Evolutionary conservation across 1,284 basidiomycete species (phyloP), one percentile per base, ranked within the genome.

Genomic region (Hemileia vastatrix): DNA sequence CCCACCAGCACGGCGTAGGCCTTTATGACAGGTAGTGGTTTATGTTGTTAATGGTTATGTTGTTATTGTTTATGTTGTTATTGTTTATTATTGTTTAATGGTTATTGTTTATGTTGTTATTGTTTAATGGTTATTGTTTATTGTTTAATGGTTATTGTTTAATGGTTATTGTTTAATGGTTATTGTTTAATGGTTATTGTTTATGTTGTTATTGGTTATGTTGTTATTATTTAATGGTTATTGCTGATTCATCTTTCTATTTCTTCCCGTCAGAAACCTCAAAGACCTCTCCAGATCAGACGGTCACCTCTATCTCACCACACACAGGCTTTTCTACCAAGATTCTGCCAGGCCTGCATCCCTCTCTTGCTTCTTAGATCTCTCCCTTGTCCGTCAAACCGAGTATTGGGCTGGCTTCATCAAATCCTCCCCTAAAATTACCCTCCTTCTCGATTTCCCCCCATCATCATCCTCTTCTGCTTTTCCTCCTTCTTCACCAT

Each of bases 371-470:
- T 83, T 86, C 59, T 69, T 79, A 31, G 68, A 73, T 67, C 81
- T 96, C 6, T 78, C 81, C 0, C 78, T 79, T 64, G 80, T 97
- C 57, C 78, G 79, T 1, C 86, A 87, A 70, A 94, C 90, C 2
- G 90, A 96, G 68, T 83, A 88, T 77, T 97, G 95, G 74, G 85
- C 86, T 2, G 93, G 94, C 2, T 85, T 98, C 65, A 87, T 97
- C 79, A 88, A 84, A 62, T 92, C 88, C 21, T 90, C 87, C 0
- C 73, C 94, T 3, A 98, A 98, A 77, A 82, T 95, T 65, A 93
- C 91, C 0, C 78, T 96, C 1, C 80, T 85, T 66, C 80, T 93
- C 31, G 74, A 75, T 6, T 19, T 52, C 50, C 18, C 57, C n/a
- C n/a, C 55, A 49, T 63, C 75, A 56, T 65, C 71, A 60, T 62